A percentile compares a stretch with the other conserved stretches of the same genome.
Conservation (phyloP, 345 rosid species). For the Populus davidiana region DNA sequence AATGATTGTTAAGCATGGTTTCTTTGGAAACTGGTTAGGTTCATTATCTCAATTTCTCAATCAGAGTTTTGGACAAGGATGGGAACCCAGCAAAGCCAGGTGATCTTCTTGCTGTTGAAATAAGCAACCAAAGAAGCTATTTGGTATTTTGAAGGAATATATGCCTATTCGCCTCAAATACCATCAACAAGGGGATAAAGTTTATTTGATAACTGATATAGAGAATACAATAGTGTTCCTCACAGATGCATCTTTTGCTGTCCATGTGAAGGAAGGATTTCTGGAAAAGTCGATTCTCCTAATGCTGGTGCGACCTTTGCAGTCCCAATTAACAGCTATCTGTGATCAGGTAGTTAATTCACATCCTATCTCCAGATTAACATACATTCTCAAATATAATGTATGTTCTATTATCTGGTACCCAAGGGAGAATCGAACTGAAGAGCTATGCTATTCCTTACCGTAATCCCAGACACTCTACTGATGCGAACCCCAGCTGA, state of each 20-base stretch:
- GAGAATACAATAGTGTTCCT: background rate
- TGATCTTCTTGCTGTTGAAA: conserved; percentile 78
- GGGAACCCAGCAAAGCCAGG: conserved; percentile 73
- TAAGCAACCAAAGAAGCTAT: conserved; percentile 60
- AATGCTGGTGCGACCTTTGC: conserved; percentile 92
- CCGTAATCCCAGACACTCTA: background rate
- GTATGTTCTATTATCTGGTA: background rate
- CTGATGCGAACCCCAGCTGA: background rate
- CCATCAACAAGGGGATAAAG: conserved; percentile 16
- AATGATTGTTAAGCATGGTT: background rate
- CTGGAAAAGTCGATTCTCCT: conserved; percentile 88
- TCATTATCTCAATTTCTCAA: conserved; percentile 81
- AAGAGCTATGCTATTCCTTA: background rate
- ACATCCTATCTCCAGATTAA: background rate
- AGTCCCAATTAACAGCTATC: conserved; percentile 53
- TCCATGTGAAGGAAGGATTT: conserved; percentile 92
- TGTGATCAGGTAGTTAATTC: conserved; percentile 67
- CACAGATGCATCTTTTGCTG: conserved; percentile 91
- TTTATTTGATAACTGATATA: no score
- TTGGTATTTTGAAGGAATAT: conserved; percentile 93
- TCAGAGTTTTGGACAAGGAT: conserved; percentile 57
- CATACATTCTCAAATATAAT: background rate
- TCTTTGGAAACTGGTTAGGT: conserved; percentile 31
- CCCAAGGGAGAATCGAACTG: background rate
- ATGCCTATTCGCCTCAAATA: conserved; percentile 82